Conservation (phyloP, 129 eudicot species). For the Flaveria ramosissima region DNA sequence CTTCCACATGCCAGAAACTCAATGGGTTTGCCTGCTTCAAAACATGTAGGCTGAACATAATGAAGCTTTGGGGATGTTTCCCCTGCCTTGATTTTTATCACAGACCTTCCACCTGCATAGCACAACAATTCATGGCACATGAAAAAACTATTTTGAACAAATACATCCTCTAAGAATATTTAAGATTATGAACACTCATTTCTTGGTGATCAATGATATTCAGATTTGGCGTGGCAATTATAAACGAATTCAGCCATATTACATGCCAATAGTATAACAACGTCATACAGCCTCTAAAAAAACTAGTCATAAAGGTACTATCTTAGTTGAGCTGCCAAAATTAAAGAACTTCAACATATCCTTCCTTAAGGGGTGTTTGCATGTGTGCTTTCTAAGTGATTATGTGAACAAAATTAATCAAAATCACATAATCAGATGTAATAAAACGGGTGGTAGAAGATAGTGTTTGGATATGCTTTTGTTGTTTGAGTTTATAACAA, state of each 20-base stretch:
- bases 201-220: background rate
- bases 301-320: background rate
- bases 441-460: background rate
- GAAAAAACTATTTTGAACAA: background rate
- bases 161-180: background rate
- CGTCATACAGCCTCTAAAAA: background rate
- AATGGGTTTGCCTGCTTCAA: conserved; percentile 95
- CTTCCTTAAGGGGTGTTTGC: no score
- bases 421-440: background rate
- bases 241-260: background rate
- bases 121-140: conserved; percentile 12
- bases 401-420: background rate
- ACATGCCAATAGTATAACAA: background rate
- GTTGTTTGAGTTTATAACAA: background rate
- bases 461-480: background rate
- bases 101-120: conserved; percentile 67
- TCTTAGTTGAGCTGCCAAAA: no score
- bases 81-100: conserved; percentile 52
- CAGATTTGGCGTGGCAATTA: background rate
- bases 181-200: background rate
- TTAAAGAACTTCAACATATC: no score
- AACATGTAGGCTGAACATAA: conserved; percentile 71
- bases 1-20: conserved; percentile 89
- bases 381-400: background rate
- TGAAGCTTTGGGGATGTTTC: conserved; percentile 77